Evolutionary conservation across 2,329 filamentous ascomycete species (phyloP).

Genomic region (Aureobasidium namibiae): DNA sequence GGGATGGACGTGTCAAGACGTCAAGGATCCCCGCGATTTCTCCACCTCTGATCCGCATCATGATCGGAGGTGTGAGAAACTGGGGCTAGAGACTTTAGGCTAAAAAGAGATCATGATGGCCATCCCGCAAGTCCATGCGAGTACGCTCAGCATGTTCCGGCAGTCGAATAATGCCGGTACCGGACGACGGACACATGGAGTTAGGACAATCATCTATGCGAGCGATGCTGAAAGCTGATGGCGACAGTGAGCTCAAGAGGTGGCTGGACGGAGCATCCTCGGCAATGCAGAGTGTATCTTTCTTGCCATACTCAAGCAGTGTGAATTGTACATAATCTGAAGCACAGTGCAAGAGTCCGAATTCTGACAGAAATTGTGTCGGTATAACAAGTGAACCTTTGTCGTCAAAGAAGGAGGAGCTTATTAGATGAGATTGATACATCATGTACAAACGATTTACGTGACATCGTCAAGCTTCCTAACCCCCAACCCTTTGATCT

Average conservation of each 20-base stretch:
- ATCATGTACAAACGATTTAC: not conserved
- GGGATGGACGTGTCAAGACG: not conserved
- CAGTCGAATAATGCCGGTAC: not conserved
- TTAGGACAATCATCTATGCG: not conserved
- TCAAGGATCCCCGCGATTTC: conserved; percentile 10
- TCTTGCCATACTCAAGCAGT: not conserved
- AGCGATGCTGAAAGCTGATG: not conserved
- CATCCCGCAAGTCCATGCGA: not conserved
- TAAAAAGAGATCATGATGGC: not conserved
- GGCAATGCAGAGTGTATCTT: not conserved
- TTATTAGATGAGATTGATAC: not conserved
- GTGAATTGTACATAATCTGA: not conserved
- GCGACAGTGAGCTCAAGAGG: not conserved
- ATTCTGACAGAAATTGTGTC: not conserved
- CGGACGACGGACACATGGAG: not conserved
- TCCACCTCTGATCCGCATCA: conserved; percentile 2
- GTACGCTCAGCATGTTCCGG: not conserved
- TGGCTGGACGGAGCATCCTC: not conserved
- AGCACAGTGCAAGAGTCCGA: too few species aligned
- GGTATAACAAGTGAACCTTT: not conserved
- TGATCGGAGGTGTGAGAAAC: not conserved
- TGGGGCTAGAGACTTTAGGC: not conserved
- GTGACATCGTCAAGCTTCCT: too few species aligned
- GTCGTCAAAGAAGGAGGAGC: not conserved
- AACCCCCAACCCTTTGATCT: too few species aligned